phyloP scores from a whole-genome alignment of 495 filamentous ascomycete species.

The Aspergillus sclerotioniger region DNA sequence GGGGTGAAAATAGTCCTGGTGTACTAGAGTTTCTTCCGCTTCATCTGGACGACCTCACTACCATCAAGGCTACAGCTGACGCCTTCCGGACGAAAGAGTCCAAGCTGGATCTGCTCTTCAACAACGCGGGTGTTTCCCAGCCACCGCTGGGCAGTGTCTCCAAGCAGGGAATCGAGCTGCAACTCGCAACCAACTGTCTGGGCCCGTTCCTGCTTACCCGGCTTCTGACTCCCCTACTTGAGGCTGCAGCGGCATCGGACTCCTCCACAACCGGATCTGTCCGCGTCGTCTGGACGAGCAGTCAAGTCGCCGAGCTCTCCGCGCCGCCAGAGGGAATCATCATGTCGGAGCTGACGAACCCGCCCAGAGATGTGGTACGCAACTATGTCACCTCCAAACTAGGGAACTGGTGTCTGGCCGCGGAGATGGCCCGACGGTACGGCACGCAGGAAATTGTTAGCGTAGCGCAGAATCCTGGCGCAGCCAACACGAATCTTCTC shows the following conservation, averaged over 20 bases:
- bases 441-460: constrained; percentile 32
- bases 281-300: constrained; percentile 35
- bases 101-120: constrained; percentile 52
- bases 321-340: constrained; percentile 24
- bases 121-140: constrained; percentile 52
- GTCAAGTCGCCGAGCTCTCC: constrained; percentile 20
- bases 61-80: constrained; percentile 46
- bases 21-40: constrained; percentile 43
- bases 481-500: constrained; percentile 33
- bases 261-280: constrained; percentile 13
- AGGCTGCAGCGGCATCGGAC: constrained; percentile 12
- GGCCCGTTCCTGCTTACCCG: constrained; percentile 35
- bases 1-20: constrained; percentile 14
- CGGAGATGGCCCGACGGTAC: constrained; percentile 30
- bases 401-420: constrained; percentile 34
- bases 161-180: constrained; percentile 37
- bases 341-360: constrained; percentile 24
- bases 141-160: constrained; percentile 28
- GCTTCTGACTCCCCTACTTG: constrained; percentile 27
- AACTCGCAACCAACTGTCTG: constrained; percentile 40
- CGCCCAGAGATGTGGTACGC: constrained; percentile 7
- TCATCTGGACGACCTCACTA: constrained; percentile 48
- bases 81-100: constrained; percentile 37
- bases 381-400: constrained; percentile 42
- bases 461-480: constrained; percentile 42